A percentile compares a stretch with the other conserved stretches of the same genome.
Conservation (phyloP, 345 rosid genomes). For the Arabis hirsuta region DNA sequence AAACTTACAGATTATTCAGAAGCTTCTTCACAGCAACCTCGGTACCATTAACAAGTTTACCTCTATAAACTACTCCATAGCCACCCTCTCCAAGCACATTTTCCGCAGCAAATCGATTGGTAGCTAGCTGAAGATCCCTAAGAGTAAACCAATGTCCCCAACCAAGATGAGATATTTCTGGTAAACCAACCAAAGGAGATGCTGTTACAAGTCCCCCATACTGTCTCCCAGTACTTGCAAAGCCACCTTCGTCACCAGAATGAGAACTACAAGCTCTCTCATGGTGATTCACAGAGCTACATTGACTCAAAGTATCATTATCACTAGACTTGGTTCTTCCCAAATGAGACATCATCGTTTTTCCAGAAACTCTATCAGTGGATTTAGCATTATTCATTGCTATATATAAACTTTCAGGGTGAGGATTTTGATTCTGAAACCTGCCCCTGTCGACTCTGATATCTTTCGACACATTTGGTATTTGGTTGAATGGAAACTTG, state of each 20-base stretch:
- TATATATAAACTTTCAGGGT: conserved; percentile 54
- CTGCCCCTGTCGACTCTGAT: conserved; percentile 84
- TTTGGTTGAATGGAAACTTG: conserved; percentile 60
- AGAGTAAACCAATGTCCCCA: conserved; percentile 99
- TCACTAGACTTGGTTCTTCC: conserved; percentile 77
- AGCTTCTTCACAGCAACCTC: conserved; percentile 98
- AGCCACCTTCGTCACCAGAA: conserved; percentile 94
- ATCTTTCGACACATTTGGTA: conserved; percentile 84
- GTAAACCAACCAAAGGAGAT: conserved; percentile 90
- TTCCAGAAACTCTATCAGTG: conserved; percentile 39
- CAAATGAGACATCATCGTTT: conserved; percentile 58
- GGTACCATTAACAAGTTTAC: conserved; percentile 83
- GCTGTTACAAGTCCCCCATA: conserved; percentile 70
- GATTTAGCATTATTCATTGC: conserved; percentile 60
- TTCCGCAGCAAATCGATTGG: conserved; percentile 70
- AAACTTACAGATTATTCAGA: conserved; percentile 80
- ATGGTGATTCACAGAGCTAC: conserved; percentile 68
- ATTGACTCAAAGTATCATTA: conserved; percentile 77
- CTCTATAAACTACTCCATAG: conserved; percentile 92
- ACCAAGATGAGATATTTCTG: conserved; percentile 93
- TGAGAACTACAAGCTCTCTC: conserved; percentile 76
- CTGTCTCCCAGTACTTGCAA: conserved; percentile 60
- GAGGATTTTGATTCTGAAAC: conserved; percentile 53
- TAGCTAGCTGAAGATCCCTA: conserved; percentile 89
- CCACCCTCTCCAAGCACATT: conserved; percentile 98